Base-by-base conservation (phyloP, 1,284 basidiomycete genomes). In the Rugosomyces carneus region DNA sequence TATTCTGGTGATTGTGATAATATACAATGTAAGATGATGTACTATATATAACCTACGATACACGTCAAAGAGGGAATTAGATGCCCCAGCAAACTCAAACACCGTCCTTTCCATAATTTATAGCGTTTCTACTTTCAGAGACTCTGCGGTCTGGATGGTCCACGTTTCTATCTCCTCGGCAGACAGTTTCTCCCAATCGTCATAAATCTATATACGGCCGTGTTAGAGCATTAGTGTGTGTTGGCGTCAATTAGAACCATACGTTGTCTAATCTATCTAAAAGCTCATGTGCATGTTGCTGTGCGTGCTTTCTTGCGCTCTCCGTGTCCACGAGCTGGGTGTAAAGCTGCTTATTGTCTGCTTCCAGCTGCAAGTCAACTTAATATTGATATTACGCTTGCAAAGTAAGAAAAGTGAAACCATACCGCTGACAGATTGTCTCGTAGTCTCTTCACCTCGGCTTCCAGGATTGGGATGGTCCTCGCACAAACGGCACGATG, bases 151-250 rank as follows among this genome's bases (percentile, higher is more conserved):
- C 55, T 78, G 72, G 42, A 84, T 64, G 1, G 77, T 71, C 82
- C 81, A 85, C 26, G 71, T 65, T 44, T 79, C 74, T 15, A 84
- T 74, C 20, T 83, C 75, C 15, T 83, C 78, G 41, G 73, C 65
- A 0, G 80, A 76, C 3, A 83, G 57, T n/a, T 71, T 65, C 43
- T 65, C 61, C 78, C 81, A 85, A 47, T 68, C 69, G 6, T 66
- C 61, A 38, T 71, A 71, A 0, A 75, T 66, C 84, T 86, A 29
- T 11, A 38, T 3, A n/a, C n/a, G 13, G 11, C n/a, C 13, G 9
- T n/a, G 16, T 16, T 13, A 20, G 1, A 39, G 4, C 11, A 13
- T 6, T 15, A 9, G 11, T 10, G 26, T 2, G 10, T 21, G 16
- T 13, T 3, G 15, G 45, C 44, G 5, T 36, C 21, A 40, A 8